Base-by-base conservation (phyloP, 2,329 filamentous ascomycete genomes). In the Botrytis byssoidea region DNA sequence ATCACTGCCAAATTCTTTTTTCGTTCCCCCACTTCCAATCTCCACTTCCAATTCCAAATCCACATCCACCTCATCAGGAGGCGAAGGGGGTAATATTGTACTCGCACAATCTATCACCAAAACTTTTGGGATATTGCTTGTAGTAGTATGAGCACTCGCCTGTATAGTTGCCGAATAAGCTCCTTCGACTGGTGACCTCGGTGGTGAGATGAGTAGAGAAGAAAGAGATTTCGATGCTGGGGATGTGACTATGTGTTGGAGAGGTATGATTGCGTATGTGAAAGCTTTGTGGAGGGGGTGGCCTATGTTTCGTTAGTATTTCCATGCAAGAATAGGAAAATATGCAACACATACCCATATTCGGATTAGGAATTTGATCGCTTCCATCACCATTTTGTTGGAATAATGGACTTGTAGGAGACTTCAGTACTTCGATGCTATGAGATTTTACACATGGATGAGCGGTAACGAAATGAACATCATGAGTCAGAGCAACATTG, bases 381-480 rank as follows among this genome's bases (percentile, higher is more conserved):
- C 32, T 35, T 37, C 29, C 63, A 71, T 40, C 74, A 42, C 72
- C 61, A 6, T 72, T 75, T 89, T 86, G 72, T 77, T 87, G 87
- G 70, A 89, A 88, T 1, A 86, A 88, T 32, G 89, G 88, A 78
- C 88, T 90, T 1, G 86, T 86, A 0, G 88, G 87, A 22, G 88
- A 88, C 79, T 87, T 89, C 69, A 91, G 79, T 72, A 90, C 86
- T 75, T 85, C 87, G 3, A 89, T 86, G 72, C 86, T 85, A 69
- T 85, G 84, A 1, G 88, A 89, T 2, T 88, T 86, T 8, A 88
- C 85, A 77, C 90, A 92, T 0, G 90, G 90, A 76, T 91, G 89
- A 0, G 89, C 89, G 0, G 90, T 91, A 29, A 91, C 88, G 79
- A 92, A 92, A 77, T 87, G 87, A 35, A 91, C 85, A 74, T 92